Base-by-base conservation (phyloP, 768 basidiomycete genomes). In the Inosperma sp. region DNA sequence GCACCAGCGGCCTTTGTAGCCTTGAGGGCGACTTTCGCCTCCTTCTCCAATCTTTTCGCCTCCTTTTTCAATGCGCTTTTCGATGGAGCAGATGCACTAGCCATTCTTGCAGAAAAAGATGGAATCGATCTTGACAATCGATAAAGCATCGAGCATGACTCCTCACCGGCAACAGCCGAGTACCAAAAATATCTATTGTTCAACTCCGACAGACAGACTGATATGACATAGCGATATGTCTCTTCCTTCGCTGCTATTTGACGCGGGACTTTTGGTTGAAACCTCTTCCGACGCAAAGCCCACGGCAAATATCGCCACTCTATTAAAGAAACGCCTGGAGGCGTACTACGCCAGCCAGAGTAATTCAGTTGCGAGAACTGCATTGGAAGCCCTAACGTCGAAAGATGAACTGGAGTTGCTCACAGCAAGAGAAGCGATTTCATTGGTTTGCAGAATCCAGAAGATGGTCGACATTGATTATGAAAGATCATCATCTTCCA, bases 21-120 rank as follows among this genome's bases (percentile, higher is more conserved):
- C 60, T 87, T 88, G 7, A 86, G 82, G 25, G 88, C 86, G 35
- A 80, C 72, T 59, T 85, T 91, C 21, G 86, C 84, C 64, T 85
- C 85, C 57, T 86, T 90, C 64, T 88, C 88, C 40, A 85, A 66
- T 22, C 82, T 71, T 64, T 92, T 92, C 12, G 89, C 88, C 61
- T 91, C 88, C 62, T 90, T 93, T 72, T 93, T 93, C 2, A 73
- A 71, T 52, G 73, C 71, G 49, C 71, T 74, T 57, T 76, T 76
- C 4, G 75, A 16, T 23, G 23, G 16, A 23, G 31, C 17, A n/a
- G 45, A n/a, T n/a, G n/a, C n/a, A n/a, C n/a, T n/a, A n/a, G n/a
- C n/a, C n/a, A n/a, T n/a, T n/a, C n/a, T n/a, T n/a, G n/a, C n/a
- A n/a, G n/a, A n/a, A n/a, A n/a, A n/a, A n/a, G n/a, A n/a, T n/a